A percentile compares a stretch with the other conserved stretches of the same genome.
Conservation (phyloP, 148 eudicot genomes). For the Pouteria glomerata region DNA sequence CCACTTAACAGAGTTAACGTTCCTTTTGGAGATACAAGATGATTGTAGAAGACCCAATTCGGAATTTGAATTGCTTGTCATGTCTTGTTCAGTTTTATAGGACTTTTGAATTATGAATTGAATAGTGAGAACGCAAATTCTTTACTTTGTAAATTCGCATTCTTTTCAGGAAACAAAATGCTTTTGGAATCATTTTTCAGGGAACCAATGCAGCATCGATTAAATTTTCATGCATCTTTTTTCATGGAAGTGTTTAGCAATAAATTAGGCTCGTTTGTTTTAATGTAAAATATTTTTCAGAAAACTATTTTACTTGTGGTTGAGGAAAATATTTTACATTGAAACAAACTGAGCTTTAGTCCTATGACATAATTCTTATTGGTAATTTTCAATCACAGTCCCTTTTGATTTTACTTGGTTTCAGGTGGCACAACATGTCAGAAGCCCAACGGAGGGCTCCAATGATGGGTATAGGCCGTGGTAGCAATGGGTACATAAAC, state of each 20-base stretch:
- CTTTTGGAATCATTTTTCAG: not conserved
- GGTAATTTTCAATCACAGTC: not conserved
- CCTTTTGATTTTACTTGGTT: not conserved
- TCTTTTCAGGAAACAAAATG: not conserved
- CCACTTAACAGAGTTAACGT: not conserved
- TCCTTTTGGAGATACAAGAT: not conserved
- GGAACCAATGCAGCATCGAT: not conserved
- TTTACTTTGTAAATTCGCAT: not conserved
- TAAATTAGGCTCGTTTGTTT: not conserved
- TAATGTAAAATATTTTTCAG: too few species aligned
- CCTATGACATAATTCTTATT: not conserved
- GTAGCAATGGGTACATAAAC: slow-evolving; percentile 32
- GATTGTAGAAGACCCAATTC: not conserved
- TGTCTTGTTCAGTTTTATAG: not conserved
- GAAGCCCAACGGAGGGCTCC: slow-evolving; percentile 27
- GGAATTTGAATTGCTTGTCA: not conserved
- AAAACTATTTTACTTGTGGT: too few species aligned
- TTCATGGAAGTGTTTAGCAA: not conserved
- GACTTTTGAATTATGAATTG: not conserved
- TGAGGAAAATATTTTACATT: too few species aligned
- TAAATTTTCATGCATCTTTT: not conserved
- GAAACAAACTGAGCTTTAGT: too few species aligned
- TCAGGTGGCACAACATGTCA: slow-evolving; percentile 22
- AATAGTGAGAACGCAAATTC: not conserved
- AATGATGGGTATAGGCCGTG: slow-evolving; percentile 22